A percentile compares a stretch with the other conserved stretches of the same genome.
Evolutionary conservation across 108 stramenopile genomes (phyloP).

Genomic region (Chaetoceros tenuissimus): DNA sequence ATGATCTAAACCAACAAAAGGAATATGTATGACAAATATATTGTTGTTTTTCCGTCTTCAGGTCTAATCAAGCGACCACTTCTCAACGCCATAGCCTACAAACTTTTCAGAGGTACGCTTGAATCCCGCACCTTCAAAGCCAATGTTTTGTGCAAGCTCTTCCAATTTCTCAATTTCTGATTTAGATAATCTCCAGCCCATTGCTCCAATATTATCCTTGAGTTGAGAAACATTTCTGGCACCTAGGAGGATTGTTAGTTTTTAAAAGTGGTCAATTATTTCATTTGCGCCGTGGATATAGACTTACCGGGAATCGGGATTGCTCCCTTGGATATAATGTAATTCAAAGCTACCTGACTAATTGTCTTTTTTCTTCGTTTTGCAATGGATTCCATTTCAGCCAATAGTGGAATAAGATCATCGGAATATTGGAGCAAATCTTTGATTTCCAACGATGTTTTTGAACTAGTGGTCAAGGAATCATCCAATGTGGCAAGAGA

Average conservation of each 20-base stretch:
- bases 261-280: no score
- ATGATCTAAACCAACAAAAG: no score
- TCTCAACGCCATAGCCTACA: conserved; percentile 61
- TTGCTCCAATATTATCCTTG: conserved; percentile 43
- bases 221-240: conserved; percentile 36
- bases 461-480: conserved; percentile 22
- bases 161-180: conserved; percentile 44
- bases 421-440: conserved; percentile 39
- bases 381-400: conserved; percentile 44
- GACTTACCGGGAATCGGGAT: conserved; percentile 62
- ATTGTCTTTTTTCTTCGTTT: conserved; percentile 28
- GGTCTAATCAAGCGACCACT: conserved; percentile 38
- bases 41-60: no score
- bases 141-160: conserved; percentile 27
- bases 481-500: conserved; percentile 5
- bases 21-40: no score
- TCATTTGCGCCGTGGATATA: no score
- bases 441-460: conserved; percentile 24
- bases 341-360: conserved; percentile 70
- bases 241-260: no score
- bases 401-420: conserved; percentile 30
- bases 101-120: conserved; percentile 58
- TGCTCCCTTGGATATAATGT: conserved; percentile 52
- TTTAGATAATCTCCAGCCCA: conserved; percentile 47
- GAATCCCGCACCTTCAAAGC: conserved; percentile 69